These are phyloP conservation scores for Volutella citrinella DNA, from an alignment of 2,329 filamentous ascomycete genomes.

Conservation along the genomic window DNA sequence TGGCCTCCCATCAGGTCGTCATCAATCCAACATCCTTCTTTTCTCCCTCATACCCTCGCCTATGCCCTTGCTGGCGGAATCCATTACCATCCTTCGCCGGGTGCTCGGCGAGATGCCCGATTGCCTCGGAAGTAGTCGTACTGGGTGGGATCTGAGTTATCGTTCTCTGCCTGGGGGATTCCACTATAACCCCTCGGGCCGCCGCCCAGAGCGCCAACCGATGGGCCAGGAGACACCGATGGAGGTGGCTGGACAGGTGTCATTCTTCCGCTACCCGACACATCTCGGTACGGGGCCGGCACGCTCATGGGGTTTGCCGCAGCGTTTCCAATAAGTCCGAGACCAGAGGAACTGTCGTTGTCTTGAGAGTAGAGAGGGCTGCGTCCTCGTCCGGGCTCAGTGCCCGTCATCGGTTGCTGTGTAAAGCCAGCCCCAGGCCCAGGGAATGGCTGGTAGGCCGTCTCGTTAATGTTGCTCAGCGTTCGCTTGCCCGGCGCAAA, in stretches of 20 bases:
- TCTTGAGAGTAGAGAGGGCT: slow-evolving; percentile 49
- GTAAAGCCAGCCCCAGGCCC: slow-evolving; percentile 19
- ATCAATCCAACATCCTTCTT: too few species aligned
- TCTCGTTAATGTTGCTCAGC: slow-evolving; percentile 23
- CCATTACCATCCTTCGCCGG: slow-evolving; percentile 39
- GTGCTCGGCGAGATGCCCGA: slow-evolving; percentile 23
- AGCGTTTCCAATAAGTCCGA: slow-evolving; percentile 53
- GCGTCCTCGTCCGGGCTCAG: slow-evolving; percentile 32
- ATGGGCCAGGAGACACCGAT: slow-evolving; percentile 35
- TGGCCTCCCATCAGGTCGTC: too few species aligned
- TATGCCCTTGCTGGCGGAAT: too few species aligned
- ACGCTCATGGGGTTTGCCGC: slow-evolving; percentile 47
- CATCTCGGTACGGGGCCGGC: too few species aligned
- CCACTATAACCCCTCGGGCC: slow-evolving; percentile 59
- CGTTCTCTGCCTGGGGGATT: slow-evolving; percentile 51
- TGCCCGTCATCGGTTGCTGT: slow-evolving; percentile 19
- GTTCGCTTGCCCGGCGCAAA: slow-evolving; percentile 29
- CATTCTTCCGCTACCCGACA: slow-evolving; percentile 21
- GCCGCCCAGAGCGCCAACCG: slow-evolving; percentile 52
- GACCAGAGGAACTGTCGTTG: slow-evolving; percentile 52
- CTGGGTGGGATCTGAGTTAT: slow-evolving; percentile 41
- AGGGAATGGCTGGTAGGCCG: slow-evolving; percentile 28
- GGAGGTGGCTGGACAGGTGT: slow-evolving; percentile 21
- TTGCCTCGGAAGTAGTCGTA: slow-evolving; percentile 57
- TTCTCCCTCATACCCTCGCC: too few species aligned